Base-by-base conservation (phyloP, 2,329 filamentous ascomycete species). In the Fusarium oligoseptatum region DNA sequence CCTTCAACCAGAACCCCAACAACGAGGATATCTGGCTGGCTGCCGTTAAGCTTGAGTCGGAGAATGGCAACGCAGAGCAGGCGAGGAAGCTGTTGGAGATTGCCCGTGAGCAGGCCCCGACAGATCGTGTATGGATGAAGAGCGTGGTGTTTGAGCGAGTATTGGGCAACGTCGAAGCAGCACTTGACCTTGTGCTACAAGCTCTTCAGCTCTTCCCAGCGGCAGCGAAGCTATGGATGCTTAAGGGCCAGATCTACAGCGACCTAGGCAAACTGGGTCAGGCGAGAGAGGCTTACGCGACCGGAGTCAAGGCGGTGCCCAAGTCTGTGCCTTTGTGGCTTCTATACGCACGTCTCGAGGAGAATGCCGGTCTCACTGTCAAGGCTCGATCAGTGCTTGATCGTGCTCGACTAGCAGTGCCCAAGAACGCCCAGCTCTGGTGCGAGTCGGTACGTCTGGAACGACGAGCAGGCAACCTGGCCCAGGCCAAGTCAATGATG, bases 11-110 rank as follows among this genome's bases (percentile, higher is more conserved):
- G 81, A 97, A 98, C 78, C 95, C 95, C 1, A 95, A 97, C 82
- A 98, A 98, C 84, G 97, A 99, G 83, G 95, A 98, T 81, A 98
- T 99, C 75, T 99, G 97, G 93, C 92, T 98, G 57, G 94, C 95
- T 17, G 97, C 97, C 55, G 97, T 99, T 75, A 97, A 98, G 82
- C 91, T 99, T 34, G 97, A 99, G 84, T 95, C 97, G 1, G 95
- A 98, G 79, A 96, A 95, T 71, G 90, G 92, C 50, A 92, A 97
- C 78, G 92, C 91, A 45, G 93, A 95, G 41, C 92, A 97, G 80
- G 97, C 97, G 1, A 89, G 95, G 52, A 90, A 93, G 70, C 90
- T 99, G 27, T 89, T 99, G 43, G 90, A 92, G 63, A 93, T 93
- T 14, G 97, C 97, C 24, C 92, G 97, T 64, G 91, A 94, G 67